Evolutionary conservation across 495 filamentous ascomycete genomes (phyloP), one percentile per base, ranked within the genome.

Genomic region (Physcia stellaris): DNA sequence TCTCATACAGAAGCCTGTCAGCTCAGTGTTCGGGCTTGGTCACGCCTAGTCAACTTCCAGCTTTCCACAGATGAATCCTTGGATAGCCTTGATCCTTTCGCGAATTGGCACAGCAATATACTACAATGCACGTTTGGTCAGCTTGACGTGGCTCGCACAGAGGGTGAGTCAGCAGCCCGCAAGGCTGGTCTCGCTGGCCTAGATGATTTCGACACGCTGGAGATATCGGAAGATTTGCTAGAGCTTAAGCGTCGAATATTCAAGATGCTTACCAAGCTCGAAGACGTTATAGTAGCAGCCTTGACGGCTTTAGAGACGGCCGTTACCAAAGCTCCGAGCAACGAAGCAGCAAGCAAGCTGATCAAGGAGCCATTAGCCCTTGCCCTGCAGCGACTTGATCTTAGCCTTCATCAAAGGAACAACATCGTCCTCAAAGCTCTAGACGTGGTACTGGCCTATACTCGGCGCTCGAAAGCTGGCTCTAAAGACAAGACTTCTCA

Each of bases 1-100:
- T 92, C 88, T 3, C 90, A 98, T 54, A 74, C 73, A 41, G 81
- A 88, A 62, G 86, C 83, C 2, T 93, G 83, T 53, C 70, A 76
- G 35, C 79, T 95, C 45, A 94, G 76, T 34, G 58, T 96, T 11
- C 71, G 77, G 23, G 71, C 85, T 11, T 95, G 88, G 88, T 62
- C 66, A 32, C 77, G 83, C 50, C 70, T 96, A 24, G 71, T 79
- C 6, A 68, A 73, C 6, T 94, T 86, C 50, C 74, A 88, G 44
- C 49, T 86, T 4, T 75, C 77, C 0, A 72, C 64, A 0, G 53
- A 68, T 16, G 70, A 78, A 43, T 62, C 69, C 33, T 45, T 56
- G 4, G 54, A 53, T 6, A 61, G 58, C 11, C 67, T 80, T 22
- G 64, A 66, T 37, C 66, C 68, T 2, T 79, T 87, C 36, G 66